Evolutionary conservation across 768 basidiomycete species (phyloP).

Genomic region (Agaricus bisporus): DNA sequence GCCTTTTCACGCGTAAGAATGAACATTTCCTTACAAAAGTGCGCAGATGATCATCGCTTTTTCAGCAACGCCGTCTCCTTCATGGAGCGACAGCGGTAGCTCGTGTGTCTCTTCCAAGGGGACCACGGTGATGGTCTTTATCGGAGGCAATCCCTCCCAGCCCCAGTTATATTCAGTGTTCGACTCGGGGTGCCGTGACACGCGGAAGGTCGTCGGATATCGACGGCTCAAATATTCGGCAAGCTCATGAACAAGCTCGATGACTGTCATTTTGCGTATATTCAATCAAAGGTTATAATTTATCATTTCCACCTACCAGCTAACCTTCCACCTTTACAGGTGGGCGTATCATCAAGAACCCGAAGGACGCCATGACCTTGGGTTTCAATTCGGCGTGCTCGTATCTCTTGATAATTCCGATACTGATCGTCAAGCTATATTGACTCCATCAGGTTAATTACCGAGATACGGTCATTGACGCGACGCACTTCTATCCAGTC

Average conservation of each 20-base stretch:
- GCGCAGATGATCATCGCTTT: slow-evolving; percentile 58
- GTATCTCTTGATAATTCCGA: slow-evolving; percentile 48
- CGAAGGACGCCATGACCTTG: slow-evolving; percentile 42
- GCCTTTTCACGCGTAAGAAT: not conserved
- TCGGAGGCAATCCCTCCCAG: slow-evolving; percentile 40
- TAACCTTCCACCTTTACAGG: slow-evolving; percentile 30
- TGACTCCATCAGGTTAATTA: not conserved
- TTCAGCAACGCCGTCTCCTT: slow-evolving; percentile 31
- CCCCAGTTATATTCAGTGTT: slow-evolving; percentile 21
- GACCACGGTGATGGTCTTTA: slow-evolving; percentile 45
- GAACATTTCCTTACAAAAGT: slow-evolving; percentile 43
- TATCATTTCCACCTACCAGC: slow-evolving; percentile 24
- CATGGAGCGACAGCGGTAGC: slow-evolving; percentile 34
- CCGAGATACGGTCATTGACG: not conserved
- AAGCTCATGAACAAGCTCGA: slow-evolving; percentile 64
- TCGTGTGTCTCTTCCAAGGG: slow-evolving; percentile 44
- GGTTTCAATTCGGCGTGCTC: slow-evolving; percentile 46
- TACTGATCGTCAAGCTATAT: slow-evolving; percentile 56
- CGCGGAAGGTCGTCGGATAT: slow-evolving; percentile 51
- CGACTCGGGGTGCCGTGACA: slow-evolving; percentile 34
- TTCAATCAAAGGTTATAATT: not conserved
- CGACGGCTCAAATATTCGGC: slow-evolving; percentile 59
- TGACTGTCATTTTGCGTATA: slow-evolving; percentile 29
- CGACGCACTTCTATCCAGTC: slow-evolving; percentile 65
- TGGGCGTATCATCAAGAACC: slow-evolving; percentile 39